Conservation (phyloP, 2,329 filamentous ascomycete species). For the Claviceps capensis region DNA sequence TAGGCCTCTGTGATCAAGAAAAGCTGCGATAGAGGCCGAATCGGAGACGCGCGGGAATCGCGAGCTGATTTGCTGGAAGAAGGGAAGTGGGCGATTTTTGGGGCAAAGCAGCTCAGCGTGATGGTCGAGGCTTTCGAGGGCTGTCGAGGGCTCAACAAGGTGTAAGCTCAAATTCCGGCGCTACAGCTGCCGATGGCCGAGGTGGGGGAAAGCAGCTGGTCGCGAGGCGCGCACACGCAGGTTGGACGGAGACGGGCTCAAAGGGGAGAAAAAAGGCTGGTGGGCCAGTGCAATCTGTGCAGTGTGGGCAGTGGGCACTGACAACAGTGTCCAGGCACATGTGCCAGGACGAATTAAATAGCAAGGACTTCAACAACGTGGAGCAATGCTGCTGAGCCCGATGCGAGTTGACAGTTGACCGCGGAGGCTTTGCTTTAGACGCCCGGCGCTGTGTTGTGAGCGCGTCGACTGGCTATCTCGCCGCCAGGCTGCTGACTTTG, state of each 20-base stretch:
- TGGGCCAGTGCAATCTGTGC: background rate
- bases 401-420: background rate
- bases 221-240: background rate
- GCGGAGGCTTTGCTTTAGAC: background rate
- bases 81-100: slow-evolving; percentile 10
- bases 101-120: slow-evolving; percentile 5
- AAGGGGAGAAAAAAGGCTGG: slow-evolving; percentile 1
- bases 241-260: background rate
- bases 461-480: slow-evolving; percentile 3
- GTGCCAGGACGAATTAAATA: background rate
- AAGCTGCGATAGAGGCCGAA: slow-evolving; percentile 21
- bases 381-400: background rate
- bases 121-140: background rate
- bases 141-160: slow-evolving; percentile 3
- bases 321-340: background rate
- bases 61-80: slow-evolving; percentile 37
- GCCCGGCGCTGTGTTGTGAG: background rate
- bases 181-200: slow-evolving; percentile 7
- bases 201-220: slow-evolving; percentile 1
- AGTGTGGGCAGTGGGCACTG: too few relatives aligned
- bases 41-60: slow-evolving; percentile 19
- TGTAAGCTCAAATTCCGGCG: slow-evolving; percentile 4
- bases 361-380: background rate
- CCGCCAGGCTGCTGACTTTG: slow-evolving; percentile 4
- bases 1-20: slow-evolving; percentile 34